phyloP scores from a whole-genome alignment of 2,329 filamentous ascomycete species.

The Hortaea sp. region DNA sequence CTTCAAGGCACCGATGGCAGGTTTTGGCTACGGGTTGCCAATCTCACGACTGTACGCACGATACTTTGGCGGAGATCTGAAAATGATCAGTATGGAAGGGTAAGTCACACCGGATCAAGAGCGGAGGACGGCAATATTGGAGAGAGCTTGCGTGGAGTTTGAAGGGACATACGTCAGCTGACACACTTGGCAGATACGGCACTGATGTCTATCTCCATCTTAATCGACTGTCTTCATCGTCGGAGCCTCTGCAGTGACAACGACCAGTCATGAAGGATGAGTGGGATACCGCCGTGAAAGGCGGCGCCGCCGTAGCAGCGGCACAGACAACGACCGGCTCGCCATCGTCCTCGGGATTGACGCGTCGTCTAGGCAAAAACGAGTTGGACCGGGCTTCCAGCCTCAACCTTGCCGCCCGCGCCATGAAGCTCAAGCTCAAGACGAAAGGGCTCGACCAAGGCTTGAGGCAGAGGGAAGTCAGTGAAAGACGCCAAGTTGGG shows the following conservation, averaged over 20 bases:
- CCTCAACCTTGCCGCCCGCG: constrained; percentile 31
- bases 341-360: constrained; percentile 43
- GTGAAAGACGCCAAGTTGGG: constrained; percentile 80
- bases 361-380: constrained; percentile 26
- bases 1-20: constrained; percentile 98
- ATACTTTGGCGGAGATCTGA: constrained; percentile 95
- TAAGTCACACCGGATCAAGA: constrained; percentile 40
- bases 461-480: constrained; percentile 49
- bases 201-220: constrained; percentile 98
- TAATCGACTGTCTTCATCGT: constrained; percentile 88
- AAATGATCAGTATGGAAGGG: constrained; percentile 99
- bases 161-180: neutral
- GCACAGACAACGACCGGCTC: constrained; percentile 5
- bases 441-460: constrained; percentile 41
- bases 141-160: neutral
- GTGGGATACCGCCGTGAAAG: constrained; percentile 30
- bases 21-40: constrained; percentile 93
- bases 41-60: constrained; percentile 89
- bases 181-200: constrained; percentile 61
- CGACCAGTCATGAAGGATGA: constrained; percentile 80
- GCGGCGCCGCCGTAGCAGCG: constrained; percentile 2
- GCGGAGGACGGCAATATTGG: neutral
- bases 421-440: constrained; percentile 53
- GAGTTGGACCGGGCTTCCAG: constrained; percentile 38
- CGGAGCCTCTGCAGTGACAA: constrained; percentile 89